Conservation (phyloP, 2,329 filamentous ascomycete genomes). For the Aspergillus brasiliensis region DNA sequence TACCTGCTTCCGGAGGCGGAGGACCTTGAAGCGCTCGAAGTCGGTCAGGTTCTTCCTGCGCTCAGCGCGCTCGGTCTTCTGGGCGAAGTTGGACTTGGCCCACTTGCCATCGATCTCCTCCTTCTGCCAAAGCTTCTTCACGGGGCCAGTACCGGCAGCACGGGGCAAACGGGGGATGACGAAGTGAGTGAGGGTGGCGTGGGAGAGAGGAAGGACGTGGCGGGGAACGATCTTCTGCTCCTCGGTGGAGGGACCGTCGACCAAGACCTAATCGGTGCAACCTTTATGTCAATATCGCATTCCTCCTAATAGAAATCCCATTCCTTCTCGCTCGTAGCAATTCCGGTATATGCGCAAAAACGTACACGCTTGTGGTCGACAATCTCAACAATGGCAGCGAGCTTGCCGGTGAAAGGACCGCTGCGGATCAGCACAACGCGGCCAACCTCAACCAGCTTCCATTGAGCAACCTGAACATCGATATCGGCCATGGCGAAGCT, state of each 20-base stretch:
- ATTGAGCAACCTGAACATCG: constrained; percentile 77
- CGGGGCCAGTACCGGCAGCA: constrained; percentile 75
- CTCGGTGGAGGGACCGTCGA: constrained; percentile 89
- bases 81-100: constrained; percentile 87
- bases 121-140: constrained; percentile 90
- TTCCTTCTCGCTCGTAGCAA: constrained; percentile 1
- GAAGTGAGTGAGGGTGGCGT: constrained; percentile 86
- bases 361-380: constrained; percentile 99
- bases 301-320: constrained; percentile 10
- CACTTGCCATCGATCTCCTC: constrained; percentile 90
- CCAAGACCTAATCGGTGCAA: constrained; percentile 69
- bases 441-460: constrained; percentile 98
- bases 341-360: constrained; percentile 38
- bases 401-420: constrained; percentile 78
- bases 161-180: constrained; percentile 84
- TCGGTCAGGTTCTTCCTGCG: constrained; percentile 91
- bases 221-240: constrained; percentile 79
- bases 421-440: constrained; percentile 90
- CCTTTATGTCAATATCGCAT: constrained; percentile 25
- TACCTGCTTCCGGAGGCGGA: constrained; percentile 99
- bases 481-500: constrained; percentile 78
- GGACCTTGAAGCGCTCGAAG: constrained; percentile 99
- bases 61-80: constrained; percentile 84
- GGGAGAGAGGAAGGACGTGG: constrained; percentile 79
- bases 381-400: constrained; percentile 97